Evolutionary conservation across 257 asterid genomes (phyloP).

Genomic region (Fraxinus anomala): DNA sequence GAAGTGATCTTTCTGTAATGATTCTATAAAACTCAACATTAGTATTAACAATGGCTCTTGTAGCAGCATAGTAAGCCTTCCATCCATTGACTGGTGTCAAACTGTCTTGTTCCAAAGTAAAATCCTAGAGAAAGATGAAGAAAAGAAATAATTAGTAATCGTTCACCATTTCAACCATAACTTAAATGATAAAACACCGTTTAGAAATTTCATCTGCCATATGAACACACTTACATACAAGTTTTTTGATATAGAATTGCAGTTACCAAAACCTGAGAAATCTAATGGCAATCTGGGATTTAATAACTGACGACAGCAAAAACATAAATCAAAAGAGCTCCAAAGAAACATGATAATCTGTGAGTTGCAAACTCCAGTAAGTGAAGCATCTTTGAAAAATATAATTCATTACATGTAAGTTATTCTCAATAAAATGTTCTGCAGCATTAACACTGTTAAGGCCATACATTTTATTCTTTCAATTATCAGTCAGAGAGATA

Average conservation of each 20-base stretch:
- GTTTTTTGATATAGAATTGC: background rate
- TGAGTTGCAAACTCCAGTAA: background rate
- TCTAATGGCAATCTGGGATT: background rate
- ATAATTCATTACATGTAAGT: background rate
- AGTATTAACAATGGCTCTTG: slow-evolving; percentile 73
- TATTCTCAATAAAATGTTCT: background rate
- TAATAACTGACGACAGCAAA: background rate
- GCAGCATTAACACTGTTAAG: background rate
- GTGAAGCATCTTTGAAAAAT: background rate
- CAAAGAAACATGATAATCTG: background rate
- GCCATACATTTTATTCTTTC: background rate
- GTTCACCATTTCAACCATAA: slow-evolving; percentile 17
- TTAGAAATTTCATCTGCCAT: background rate
- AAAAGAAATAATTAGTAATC: slow-evolving; percentile 24
- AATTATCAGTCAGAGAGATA: background rate
- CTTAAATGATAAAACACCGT: background rate
- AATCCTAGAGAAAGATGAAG: slow-evolving; percentile 57
- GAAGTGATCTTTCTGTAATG: slow-evolving; percentile 65
- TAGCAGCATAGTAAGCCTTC: slow-evolving; percentile 96
- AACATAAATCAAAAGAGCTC: background rate
- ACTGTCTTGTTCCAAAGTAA: slow-evolving; percentile 79
- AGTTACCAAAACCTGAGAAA: background rate
- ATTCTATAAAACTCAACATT: slow-evolving; percentile 72
- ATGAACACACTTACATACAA: background rate
- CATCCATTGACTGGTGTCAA: slow-evolving; percentile 83